These are phyloP conservation scores for Biancaea sappan DNA, from an alignment of 306 rosid genomes.

Conservation along the genomic window DNA sequence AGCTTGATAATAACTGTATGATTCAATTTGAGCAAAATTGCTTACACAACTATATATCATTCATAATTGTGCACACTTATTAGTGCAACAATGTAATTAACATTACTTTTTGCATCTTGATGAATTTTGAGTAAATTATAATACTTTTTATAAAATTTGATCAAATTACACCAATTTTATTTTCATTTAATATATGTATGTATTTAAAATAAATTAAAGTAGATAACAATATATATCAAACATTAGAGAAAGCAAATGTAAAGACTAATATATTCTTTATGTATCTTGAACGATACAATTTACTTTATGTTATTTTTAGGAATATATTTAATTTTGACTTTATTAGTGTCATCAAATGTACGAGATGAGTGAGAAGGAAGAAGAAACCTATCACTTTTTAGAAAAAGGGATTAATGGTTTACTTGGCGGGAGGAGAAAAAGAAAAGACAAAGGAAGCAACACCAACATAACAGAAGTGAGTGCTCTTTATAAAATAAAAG, in stretches of 20 bases:
- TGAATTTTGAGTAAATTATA: too few species aligned
- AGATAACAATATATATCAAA: too few species aligned
- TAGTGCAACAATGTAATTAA: not conserved
- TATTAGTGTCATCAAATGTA: not conserved
- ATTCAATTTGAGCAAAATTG: not conserved
- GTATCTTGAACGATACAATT: too few species aligned
- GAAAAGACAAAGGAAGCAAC: not conserved
- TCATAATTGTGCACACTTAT: not conserved
- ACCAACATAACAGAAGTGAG: not conserved
- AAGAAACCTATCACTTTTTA: conserved; percentile 13
- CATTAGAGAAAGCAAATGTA: too few species aligned
- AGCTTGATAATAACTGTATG: too few species aligned
- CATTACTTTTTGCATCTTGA: not conserved
- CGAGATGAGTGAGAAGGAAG: not conserved
- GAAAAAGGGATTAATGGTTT: conserved; percentile 13
- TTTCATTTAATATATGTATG: too few species aligned
- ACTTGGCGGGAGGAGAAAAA: conserved; percentile 45
- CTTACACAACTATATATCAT: not conserved
- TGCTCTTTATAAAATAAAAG: not conserved
- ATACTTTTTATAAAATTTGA: too few species aligned
- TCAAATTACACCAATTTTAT: too few species aligned
- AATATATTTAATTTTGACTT: too few species aligned
- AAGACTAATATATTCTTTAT: too few species aligned
- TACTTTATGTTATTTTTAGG: too few species aligned
- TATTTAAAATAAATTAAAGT: too few species aligned